phyloP scores from a whole-genome alignment of 305 asterid species.

The Ajuga reptans region DNA sequence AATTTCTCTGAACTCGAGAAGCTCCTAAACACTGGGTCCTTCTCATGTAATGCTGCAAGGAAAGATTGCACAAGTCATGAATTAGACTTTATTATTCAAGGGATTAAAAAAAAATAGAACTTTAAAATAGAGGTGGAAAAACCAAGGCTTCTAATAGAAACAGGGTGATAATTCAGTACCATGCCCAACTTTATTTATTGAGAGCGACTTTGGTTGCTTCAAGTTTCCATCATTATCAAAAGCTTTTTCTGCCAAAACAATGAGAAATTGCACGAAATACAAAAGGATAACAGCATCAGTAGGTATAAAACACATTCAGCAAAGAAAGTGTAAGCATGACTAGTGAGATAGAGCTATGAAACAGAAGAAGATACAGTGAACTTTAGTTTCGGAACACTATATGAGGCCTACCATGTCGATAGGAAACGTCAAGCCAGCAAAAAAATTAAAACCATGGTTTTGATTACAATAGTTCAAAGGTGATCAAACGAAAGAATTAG shows the following conservation, averaged over 20 bases:
- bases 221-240: slow-evolving; percentile 73
- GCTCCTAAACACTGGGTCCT: slow-evolving; percentile 44
- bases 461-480: not conserved
- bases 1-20: slow-evolving; percentile 55
- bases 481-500: not conserved
- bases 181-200: slow-evolving; percentile 95
- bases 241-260: slow-evolving; percentile 65
- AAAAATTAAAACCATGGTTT: not conserved
- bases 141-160: not conserved
- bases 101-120: no score
- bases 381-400: not conserved
- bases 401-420: not conserved
- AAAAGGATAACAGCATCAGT: not conserved
- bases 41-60: slow-evolving; percentile 54
- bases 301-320: not conserved
- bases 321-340: not conserved
- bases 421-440: not conserved
- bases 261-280: not conserved
- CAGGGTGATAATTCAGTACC: slow-evolving; percentile 37
- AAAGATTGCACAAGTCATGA: no score
- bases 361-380: not conserved
- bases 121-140: not conserved
- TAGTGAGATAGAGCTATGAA: not conserved
- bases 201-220: slow-evolving; percentile 70
- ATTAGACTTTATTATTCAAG: no score